Base-by-base conservation (phyloP, 2,329 filamentous ascomycete species). In the Hypoxylon sp. region DNA sequence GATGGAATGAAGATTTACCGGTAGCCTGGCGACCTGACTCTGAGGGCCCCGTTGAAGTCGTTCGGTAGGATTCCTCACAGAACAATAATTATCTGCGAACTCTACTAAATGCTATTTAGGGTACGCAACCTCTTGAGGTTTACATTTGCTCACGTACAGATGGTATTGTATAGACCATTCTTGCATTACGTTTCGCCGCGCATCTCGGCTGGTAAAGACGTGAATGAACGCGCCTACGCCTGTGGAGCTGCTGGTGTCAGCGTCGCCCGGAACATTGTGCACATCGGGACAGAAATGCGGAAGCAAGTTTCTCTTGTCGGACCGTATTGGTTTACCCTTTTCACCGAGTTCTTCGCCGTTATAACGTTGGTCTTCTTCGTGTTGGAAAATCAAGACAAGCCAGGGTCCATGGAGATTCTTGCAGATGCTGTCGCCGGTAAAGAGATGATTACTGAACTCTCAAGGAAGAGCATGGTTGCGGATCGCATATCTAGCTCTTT, bases 241-340 rank as follows among this genome's bases (percentile, higher is more conserved):
- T 95, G 91, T 70, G 87, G 87, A 1, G 83, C 86, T 1, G 85
- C 85, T 0, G 86, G 85, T 2, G 84, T 89, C 55, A 89, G 84
- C 63, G 83, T 93, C 11, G 87, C 86, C 8, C 82, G 84, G 3
- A 91, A 95, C 73, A 92, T 96, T 65, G 87, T 96, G 32, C 91
- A 94, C 73, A 93, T 95, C 62, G 91, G 90, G 3, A 85, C 88
- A 20, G 90, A 93, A 73, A 94, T 94, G 81, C 89, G 91, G 69
- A 90, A 89, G 74, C 87, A 90, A 72, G 87, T 89, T 3, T 82
- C 93, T 5, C 81, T 96, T n/a, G 90, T 91, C 66, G 93, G 92
- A 0, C 91, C 92, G 0, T 94, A 93, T 77, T 96, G 92, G 92
- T 95, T 95, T 74, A 91, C 92, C 70, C 87, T 95, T 75, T 95